A percentile compares a stretch with the other conserved stretches of the same genome.
Conservation (phyloP, 2,329 filamentous ascomycete genomes). For the Colletotrichum lindemuthianum region DNA sequence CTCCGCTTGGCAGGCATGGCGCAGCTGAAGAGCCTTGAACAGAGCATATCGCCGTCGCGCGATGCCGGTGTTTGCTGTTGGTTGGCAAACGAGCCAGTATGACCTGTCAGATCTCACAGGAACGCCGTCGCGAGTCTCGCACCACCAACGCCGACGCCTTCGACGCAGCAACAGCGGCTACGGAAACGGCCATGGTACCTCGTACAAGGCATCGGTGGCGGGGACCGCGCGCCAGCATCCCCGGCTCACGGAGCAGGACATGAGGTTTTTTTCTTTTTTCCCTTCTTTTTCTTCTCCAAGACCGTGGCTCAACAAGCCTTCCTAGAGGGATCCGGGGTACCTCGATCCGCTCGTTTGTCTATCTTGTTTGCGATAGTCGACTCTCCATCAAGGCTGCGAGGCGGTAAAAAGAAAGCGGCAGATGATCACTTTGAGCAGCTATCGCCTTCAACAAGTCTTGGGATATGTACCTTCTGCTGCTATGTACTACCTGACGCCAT, state of each 20-base stretch:
- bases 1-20: neutral
- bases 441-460: conserved; percentile 4
- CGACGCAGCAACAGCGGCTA: conserved; percentile 1
- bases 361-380: too few relatives aligned
- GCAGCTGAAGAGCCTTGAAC: neutral
- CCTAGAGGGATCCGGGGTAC: too few relatives aligned
- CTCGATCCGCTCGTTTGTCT: too few relatives aligned
- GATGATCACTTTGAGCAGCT: conserved; percentile 2
- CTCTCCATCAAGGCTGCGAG: conserved; percentile 3
- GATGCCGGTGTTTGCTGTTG: conserved; percentile 20
- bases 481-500: too few relatives aligned
- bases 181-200: neutral
- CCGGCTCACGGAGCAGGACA: too few relatives aligned
- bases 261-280: neutral
- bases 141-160: neutral
- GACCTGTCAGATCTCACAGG: conserved; percentile 33
- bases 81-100: conserved; percentile 26
- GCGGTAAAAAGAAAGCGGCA: conserved; percentile 22
- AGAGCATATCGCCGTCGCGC: conserved; percentile 2
- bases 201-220: too few relatives aligned
- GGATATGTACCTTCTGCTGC: too few relatives aligned
- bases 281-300: neutral
- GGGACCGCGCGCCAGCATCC: too few relatives aligned
- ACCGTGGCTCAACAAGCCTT: too few relatives aligned
- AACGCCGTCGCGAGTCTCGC: conserved; percentile 23